Evolutionary conservation across 2,329 filamentous ascomycete genomes (phyloP).

Genomic region (Xylariaceae sp.): DNA sequence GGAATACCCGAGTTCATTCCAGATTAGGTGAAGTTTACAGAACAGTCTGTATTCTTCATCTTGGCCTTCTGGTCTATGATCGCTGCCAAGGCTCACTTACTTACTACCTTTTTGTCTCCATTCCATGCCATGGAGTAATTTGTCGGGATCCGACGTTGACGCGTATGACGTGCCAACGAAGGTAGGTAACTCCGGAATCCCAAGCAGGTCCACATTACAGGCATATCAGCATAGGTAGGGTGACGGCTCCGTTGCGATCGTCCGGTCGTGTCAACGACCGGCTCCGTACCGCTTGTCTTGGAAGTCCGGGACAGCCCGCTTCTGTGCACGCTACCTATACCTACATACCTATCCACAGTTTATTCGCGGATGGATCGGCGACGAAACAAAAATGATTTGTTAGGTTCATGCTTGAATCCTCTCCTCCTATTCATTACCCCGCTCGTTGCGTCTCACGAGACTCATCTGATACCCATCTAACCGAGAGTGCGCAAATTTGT

Average conservation of each 20-base stretch:
- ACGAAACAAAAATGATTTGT: background rate
- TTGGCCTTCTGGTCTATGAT: background rate
- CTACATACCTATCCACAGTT: too few species aligned
- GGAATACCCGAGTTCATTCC: background rate
- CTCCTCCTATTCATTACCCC: conserved; percentile 16
- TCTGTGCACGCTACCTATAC: too few species aligned
- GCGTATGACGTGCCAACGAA: too few species aligned
- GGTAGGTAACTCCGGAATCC: background rate
- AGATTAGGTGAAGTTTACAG: background rate
- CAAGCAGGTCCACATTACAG: background rate
- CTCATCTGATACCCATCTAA: background rate
- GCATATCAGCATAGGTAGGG: too few species aligned
- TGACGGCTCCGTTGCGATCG: too few species aligned
- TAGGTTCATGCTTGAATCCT: background rate
- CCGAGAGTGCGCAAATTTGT: conserved; percentile 2
- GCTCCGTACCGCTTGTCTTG: too few species aligned
- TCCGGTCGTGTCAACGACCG: too few species aligned
- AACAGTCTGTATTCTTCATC: background rate
- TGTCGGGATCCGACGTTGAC: background rate
- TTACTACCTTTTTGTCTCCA: too few species aligned
- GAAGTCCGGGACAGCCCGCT: too few species aligned
- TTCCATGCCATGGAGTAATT: too few species aligned
- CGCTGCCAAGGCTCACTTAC: background rate
- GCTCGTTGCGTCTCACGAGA: conserved; percentile 17
- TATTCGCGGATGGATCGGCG: background rate